phyloP scores from a whole-genome alignment of 495 filamentous ascomycete species.

The Aspergillus steynii region DNA sequence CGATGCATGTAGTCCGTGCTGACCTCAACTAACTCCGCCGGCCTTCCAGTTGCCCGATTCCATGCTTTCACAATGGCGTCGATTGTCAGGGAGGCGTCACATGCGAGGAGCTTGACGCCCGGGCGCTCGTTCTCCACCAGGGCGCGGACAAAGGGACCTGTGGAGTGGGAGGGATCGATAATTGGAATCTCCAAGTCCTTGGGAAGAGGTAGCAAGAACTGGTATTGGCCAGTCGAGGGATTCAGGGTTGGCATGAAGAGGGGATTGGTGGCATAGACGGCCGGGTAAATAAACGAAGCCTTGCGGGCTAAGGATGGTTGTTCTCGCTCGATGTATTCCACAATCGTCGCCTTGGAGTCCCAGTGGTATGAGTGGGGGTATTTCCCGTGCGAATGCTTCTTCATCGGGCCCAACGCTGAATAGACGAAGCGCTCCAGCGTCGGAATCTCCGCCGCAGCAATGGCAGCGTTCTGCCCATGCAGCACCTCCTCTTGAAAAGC shows the following conservation, averaged over 20 bases:
- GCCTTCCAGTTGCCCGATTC: slow-evolving; percentile 33
- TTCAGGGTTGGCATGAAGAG: slow-evolving; percentile 35
- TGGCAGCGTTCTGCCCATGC: slow-evolving; percentile 50
- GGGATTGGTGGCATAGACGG: slow-evolving; percentile 33
- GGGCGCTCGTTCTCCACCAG: slow-evolving; percentile 36
- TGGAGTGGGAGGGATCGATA: slow-evolving; percentile 37
- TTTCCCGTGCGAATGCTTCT: slow-evolving; percentile 35
- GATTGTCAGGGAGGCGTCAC: slow-evolving; percentile 37
- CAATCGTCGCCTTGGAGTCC: slow-evolving; percentile 40
- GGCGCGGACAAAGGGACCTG: slow-evolving; percentile 42
- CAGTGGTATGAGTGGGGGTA: slow-evolving; percentile 37
- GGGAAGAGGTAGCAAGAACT: slow-evolving; percentile 26
- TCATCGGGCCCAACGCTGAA: slow-evolving; percentile 36
- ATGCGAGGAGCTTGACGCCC: slow-evolving; percentile 41
- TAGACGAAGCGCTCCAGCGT: slow-evolving; percentile 51
- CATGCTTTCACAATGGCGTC: slow-evolving; percentile 31
- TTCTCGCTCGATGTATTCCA: slow-evolving; percentile 36
- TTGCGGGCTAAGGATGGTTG: slow-evolving; percentile 26
- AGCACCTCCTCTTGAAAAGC: slow-evolving; percentile 49
- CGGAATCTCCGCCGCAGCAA: slow-evolving; percentile 45
- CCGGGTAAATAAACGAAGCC: slow-evolving; percentile 33
- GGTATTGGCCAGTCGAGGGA: slow-evolving; percentile 23
- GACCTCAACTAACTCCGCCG: slow-evolving; percentile 27
- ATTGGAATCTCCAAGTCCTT: slow-evolving; percentile 33
- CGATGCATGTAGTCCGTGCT: slow-evolving; percentile 32